Evolutionary conservation across 768 basidiomycete species (phyloP), one percentile per base, ranked within the genome.

Genomic region (Suillus brevipes): DNA sequence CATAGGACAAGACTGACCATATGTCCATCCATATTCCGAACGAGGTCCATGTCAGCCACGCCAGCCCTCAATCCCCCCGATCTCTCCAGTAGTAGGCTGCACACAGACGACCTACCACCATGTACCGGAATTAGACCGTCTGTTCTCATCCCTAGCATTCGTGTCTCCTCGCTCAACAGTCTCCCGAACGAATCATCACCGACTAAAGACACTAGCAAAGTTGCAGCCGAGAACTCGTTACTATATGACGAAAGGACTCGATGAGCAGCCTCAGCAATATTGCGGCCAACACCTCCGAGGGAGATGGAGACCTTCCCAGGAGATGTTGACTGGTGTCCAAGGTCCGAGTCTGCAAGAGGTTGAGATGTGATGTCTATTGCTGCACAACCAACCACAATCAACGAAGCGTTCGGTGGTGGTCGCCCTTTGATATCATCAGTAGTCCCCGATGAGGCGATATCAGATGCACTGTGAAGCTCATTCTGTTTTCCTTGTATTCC

Each of bases 211-310:
- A 98, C 78, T 47, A 99, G 81, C 14, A 94, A 67, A 1, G 85
- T 82, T 7, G 82, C 76, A 14, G 67, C 36, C 6, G 74, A 64
- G 23, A 63, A 52, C 20, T 70, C 63, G 14, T 63, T 65, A 23
- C 71, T 68, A 10, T 77, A 69, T 8, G 77, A 75, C 50, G 78
- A 71, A 65, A 88, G 73, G 6, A 90, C 75, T 36, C 92, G 86
- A 73, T 92, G 88, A 7, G 94, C 84, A 1, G 95, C 93, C 75
- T 98, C 95, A 3, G 96, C 92, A 50, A 99, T 87, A 74, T 99
- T 99, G n/a, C 96, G 88, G 1, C 86, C 95, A 16, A 99, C 97
- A 36, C 97, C 97, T 1, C 97, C 97, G 6, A 92, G 79, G 0
- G 90, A 84, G 45, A 96, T 66, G 18, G 81, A 78, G 31, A 99